These are phyloP conservation scores for Nothomitra cinnamomea DNA, from an alignment of 2,329 filamentous ascomycete genomes.

Conservation along the genomic window DNA sequence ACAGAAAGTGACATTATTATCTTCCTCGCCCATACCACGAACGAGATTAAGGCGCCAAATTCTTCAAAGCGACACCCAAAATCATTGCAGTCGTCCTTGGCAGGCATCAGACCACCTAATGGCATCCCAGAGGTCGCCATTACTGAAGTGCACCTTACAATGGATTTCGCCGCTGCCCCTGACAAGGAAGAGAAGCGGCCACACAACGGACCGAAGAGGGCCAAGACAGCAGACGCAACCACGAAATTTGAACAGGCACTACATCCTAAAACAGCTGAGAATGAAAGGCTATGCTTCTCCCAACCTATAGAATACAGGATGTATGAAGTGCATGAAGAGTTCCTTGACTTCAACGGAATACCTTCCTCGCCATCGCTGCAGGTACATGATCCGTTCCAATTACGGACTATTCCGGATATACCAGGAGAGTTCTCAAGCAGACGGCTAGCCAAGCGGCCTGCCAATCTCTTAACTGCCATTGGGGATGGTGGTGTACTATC, in stretches of 20 bases:
- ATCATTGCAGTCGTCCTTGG: constrained; percentile 15
- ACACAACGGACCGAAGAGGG: neutral
- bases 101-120: constrained; percentile 18
- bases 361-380: neutral
- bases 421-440: neutral
- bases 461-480: no score
- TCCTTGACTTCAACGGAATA: neutral
- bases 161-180: constrained; percentile 10
- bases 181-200: neutral
- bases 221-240: neutral
- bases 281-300: neutral
- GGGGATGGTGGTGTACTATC: no score
- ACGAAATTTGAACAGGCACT: neutral
- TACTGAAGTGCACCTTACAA: constrained; percentile 15
- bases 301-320: neutral
- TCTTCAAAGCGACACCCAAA: constrained; percentile 9
- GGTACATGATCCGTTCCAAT: neutral
- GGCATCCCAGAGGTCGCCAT: constrained; percentile 15
- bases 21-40: constrained; percentile 1
- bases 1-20: neutral
- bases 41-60: constrained; percentile 13
- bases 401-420: neutral
- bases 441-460: neutral
- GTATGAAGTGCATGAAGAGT: neutral
- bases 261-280: neutral